A percentile compares a stretch with the other conserved stretches of the same genome.
Conservation (phyloP, 116 monocot species). For the Zostera marina region DNA sequence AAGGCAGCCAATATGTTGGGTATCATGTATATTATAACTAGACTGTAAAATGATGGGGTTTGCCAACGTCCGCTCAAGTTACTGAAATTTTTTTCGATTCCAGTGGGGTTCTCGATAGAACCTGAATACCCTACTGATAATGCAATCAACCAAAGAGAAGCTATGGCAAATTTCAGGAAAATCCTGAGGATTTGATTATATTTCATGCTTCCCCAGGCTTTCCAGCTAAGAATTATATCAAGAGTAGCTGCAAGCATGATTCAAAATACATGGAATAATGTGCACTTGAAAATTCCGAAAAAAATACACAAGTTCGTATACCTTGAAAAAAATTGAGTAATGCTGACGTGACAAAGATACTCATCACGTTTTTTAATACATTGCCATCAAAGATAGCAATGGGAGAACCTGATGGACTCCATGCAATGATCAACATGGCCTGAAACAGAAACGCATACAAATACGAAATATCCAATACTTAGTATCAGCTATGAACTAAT, state of each 20-base stretch:
- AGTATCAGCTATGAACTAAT: background rate
- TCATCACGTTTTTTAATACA: constrained; percentile 76
- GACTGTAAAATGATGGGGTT: constrained; percentile 53
- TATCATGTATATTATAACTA: constrained; percentile 74
- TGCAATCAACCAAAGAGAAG: constrained; percentile 67
- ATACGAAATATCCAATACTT: background rate
- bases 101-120: constrained; percentile 76
- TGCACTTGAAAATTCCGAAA: background rate
- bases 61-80: constrained; percentile 61
- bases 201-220: constrained; percentile 89
- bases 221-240: constrained; percentile 92
- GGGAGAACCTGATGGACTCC: constrained; percentile 76
- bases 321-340: constrained; percentile 94
- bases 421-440: constrained; percentile 96
- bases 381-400: constrained; percentile 66
- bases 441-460: constrained; percentile 16
- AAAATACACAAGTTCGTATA: constrained; percentile 2
- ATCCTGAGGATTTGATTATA: constrained; percentile 75
- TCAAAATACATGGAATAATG: background rate
- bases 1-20: constrained; percentile 83
- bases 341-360: constrained; percentile 87
- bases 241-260: constrained; percentile 41
- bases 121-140: constrained; percentile 68
- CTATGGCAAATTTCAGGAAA: constrained; percentile 72
- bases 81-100: constrained; percentile 67